Evolutionary conservation across 169 alveolate species (phyloP).

Genomic region (Neospora caninum): DNA sequence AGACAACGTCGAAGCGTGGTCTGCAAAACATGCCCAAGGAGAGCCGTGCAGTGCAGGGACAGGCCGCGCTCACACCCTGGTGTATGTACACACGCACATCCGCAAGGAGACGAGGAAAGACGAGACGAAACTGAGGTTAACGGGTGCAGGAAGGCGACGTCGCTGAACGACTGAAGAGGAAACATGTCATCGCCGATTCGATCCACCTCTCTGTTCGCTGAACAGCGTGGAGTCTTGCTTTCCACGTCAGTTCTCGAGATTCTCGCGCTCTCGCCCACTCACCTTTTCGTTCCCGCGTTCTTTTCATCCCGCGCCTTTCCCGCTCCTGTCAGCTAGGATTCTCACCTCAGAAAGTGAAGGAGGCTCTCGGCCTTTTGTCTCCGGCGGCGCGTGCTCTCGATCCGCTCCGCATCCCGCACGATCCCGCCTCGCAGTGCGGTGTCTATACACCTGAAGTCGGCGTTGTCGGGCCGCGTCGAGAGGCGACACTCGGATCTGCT

Average conservation of each 20-base stretch:
- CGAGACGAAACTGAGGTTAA: no score
- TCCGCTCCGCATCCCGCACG: background rate
- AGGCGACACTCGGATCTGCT: slow-evolving; percentile 21
- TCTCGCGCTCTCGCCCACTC: background rate
- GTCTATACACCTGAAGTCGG: slow-evolving; percentile 35
- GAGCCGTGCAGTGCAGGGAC: no score
- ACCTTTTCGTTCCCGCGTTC: background rate
- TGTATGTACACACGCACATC: no score
- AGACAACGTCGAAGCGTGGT: no score
- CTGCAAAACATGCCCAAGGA: no score
- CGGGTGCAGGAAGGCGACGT: no score
- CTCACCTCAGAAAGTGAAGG: background rate
- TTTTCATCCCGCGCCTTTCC: background rate
- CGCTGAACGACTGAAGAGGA: no score
- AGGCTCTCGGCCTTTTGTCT: background rate
- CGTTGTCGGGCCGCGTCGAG: slow-evolving; percentile 7
- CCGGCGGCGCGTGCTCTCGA: background rate
- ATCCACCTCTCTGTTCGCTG: no score
- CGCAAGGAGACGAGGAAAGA: no score
- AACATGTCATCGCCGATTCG: no score
- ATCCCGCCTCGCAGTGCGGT: background rate
- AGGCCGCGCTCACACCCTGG: no score
- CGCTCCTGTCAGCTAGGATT: background rate
- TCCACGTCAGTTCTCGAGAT: background rate
- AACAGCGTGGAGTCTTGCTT: no score